Evolutionary conservation across 805 yeast genomes (phyloP).

Genomic region (Candida pseudoglaebosa): DNA sequence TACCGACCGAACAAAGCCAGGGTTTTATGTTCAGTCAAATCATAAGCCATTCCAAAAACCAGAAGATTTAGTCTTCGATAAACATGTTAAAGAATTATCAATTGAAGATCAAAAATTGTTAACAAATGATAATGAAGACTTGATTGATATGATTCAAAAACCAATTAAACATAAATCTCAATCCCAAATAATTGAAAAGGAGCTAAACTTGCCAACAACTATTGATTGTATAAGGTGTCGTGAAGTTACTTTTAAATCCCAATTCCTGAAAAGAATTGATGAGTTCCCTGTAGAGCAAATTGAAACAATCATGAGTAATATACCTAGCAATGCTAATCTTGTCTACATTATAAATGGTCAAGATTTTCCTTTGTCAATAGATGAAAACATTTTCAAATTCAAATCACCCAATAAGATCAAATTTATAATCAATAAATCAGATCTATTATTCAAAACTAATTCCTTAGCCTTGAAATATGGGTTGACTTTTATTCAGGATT

Average conservation of each 20-base stretch:
- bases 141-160: not conserved
- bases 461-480: slow-evolving; percentile 23
- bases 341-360: slow-evolving; percentile 61
- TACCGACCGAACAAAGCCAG: slow-evolving; percentile 30
- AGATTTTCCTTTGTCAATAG: slow-evolving; percentile 68
- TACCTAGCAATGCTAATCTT: slow-evolving; percentile 45
- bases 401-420: slow-evolving; percentile 32
- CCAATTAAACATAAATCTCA: not conserved
- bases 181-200: slow-evolving; percentile 1
- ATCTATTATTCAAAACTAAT: slow-evolving; percentile 37
- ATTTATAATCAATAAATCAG: slow-evolving; percentile 42
- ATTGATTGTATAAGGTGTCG: slow-evolving; percentile 55
- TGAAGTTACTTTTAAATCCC: slow-evolving; percentile 44
- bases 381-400: slow-evolving; percentile 29
- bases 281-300: slow-evolving; percentile 26
- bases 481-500: slow-evolving; percentile 28
- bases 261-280: slow-evolving; percentile 21
- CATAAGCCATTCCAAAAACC: slow-evolving; percentile 9
- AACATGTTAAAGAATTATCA: slow-evolving; percentile 14
- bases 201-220: slow-evolving; percentile 5
- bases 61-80: slow-evolving; percentile 23
- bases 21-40: slow-evolving; percentile 34
- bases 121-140: slow-evolving; percentile 14
- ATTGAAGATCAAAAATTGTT: slow-evolving; percentile 26
- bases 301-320: slow-evolving; percentile 16